Conservation (phyloP, 2,329 filamentous ascomycete species). For the Ascochyta rabiei region DNA sequence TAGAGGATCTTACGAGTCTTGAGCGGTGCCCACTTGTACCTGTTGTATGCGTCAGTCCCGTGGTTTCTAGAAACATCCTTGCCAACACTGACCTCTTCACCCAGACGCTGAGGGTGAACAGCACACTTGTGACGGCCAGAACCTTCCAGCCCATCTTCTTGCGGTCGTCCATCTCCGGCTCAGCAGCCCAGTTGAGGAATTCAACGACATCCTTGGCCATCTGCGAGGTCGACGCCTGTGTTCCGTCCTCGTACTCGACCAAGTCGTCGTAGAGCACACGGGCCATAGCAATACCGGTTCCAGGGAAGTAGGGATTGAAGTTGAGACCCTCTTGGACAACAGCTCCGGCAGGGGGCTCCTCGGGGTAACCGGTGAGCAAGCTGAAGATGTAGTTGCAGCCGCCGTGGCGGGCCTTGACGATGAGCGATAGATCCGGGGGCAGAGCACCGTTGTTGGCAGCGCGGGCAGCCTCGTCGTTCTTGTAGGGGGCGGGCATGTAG, state of each 20-base stretch:
- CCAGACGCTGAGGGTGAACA: constrained; percentile 91
- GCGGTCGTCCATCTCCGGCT: constrained; percentile 98
- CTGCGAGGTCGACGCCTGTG: constrained; percentile 91
- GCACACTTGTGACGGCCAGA: constrained; percentile 74
- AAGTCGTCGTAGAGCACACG: constrained; percentile 97
- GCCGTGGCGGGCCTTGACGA: constrained; percentile 96
- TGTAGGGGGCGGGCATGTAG: constrained; percentile 93
- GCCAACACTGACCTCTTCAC: constrained; percentile 76
- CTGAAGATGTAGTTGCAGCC: constrained; percentile 99
- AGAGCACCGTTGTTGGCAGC: constrained; percentile 98
- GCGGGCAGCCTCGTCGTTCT: constrained; percentile 98
- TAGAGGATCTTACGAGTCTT: constrained; percentile 96
- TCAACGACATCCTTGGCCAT: constrained; percentile 99
- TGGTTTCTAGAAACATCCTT: not conserved
- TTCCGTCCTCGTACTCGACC: constrained; percentile 97
- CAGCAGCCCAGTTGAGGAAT: constrained; percentile 98
- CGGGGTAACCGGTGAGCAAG: constrained; percentile 94
- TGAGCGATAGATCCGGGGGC: constrained; percentile 95
- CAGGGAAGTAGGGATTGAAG: constrained; percentile 99
- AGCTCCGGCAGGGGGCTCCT: constrained; percentile 91
- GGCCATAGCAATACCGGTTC: constrained; percentile 98
- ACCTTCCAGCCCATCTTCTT: constrained; percentile 99
- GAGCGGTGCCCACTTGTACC: constrained; percentile 96
- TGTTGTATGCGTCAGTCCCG: constrained; percentile 42
- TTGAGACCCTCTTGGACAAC: constrained; percentile 87